Evolutionary conservation across 2,329 filamentous ascomycete species (phyloP).

Genomic region (Neonectria neomacrospora): DNA sequence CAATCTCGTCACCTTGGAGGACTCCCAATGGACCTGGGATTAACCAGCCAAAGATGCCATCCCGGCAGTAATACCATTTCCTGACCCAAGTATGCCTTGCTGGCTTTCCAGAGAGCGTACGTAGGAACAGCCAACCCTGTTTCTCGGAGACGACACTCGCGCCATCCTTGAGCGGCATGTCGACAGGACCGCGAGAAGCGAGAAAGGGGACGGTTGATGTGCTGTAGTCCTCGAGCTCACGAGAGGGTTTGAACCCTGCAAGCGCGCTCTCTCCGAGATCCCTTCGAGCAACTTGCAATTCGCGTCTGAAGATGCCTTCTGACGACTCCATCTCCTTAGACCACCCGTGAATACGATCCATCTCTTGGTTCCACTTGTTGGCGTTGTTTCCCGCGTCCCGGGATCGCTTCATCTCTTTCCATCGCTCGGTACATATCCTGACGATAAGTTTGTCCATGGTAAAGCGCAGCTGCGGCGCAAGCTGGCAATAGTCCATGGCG

Average conservation of each 20-base stretch:
- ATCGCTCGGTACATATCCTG: constrained; percentile 84
- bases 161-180: constrained; percentile 66
- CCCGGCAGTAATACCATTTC: constrained; percentile 95
- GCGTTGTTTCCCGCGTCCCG: constrained; percentile 74
- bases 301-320: constrained; percentile 84
- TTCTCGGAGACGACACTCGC: constrained; percentile 74
- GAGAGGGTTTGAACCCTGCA: constrained; percentile 77
- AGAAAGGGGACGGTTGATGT: constrained; percentile 90
- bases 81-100: constrained; percentile 89
- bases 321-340: constrained; percentile 91
- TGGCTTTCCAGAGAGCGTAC: constrained; percentile 86
- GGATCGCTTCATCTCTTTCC: constrained; percentile 82
- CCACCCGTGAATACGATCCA: constrained; percentile 94
- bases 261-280: constrained; percentile 85
- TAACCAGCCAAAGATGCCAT: constrained; percentile 96
- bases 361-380: constrained; percentile 77
- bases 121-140: constrained; percentile 92
- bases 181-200: constrained; percentile 75
- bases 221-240: constrained; percentile 93
- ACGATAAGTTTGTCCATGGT: constrained; percentile 89
- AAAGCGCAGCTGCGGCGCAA: constrained; percentile 85
- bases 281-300: constrained; percentile 81
- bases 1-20: constrained; percentile 95
- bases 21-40: constrained; percentile 87
- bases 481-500: constrained; percentile 91